Conservation (phyloP, 768 basidiomycete species). For the Rhizopogon rudus region DNA sequence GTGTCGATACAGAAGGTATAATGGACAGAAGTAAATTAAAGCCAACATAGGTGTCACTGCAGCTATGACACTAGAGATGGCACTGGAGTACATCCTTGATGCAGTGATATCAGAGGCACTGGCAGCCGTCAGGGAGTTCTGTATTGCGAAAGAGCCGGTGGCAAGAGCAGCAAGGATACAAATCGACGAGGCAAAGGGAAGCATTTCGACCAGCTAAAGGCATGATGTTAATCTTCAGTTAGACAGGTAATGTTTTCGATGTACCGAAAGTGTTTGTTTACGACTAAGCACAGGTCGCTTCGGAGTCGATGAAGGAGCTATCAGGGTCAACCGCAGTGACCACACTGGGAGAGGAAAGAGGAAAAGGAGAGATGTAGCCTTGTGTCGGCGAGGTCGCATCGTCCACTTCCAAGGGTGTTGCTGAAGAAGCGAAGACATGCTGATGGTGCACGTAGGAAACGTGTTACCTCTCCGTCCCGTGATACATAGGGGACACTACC, state of each 20-base stretch:
- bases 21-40: slow-evolving; percentile 43
- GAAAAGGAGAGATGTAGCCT: slow-evolving; percentile 2
- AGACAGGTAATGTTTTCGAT: slow-evolving; percentile 13
- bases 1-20: slow-evolving; percentile 47
- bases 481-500: not conserved
- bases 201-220: slow-evolving; percentile 32
- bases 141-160: slow-evolving; percentile 26
- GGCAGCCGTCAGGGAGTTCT: slow-evolving; percentile 10
- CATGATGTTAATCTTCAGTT: slow-evolving; percentile 6
- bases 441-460: slow-evolving; percentile 20
- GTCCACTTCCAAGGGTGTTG: slow-evolving; percentile 20
- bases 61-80: slow-evolving; percentile 31
- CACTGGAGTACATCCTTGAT: slow-evolving; percentile 29
- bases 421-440: slow-evolving; percentile 18
- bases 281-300: slow-evolving; percentile 23
- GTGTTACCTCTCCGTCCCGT: slow-evolving; percentile 17
- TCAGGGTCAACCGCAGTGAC: not conserved
- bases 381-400: slow-evolving; percentile 22
- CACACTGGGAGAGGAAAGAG: slow-evolving; percentile 14
- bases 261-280: slow-evolving; percentile 25
- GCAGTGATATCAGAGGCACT: slow-evolving; percentile 17
- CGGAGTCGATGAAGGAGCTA: slow-evolving; percentile 13
- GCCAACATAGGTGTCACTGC: slow-evolving; percentile 30
- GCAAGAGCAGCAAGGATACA: slow-evolving; percentile 31
- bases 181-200: slow-evolving; percentile 28